Base-by-base conservation (phyloP, 768 basidiomycete species). In the Cantharellus cinnabarinus region DNA sequence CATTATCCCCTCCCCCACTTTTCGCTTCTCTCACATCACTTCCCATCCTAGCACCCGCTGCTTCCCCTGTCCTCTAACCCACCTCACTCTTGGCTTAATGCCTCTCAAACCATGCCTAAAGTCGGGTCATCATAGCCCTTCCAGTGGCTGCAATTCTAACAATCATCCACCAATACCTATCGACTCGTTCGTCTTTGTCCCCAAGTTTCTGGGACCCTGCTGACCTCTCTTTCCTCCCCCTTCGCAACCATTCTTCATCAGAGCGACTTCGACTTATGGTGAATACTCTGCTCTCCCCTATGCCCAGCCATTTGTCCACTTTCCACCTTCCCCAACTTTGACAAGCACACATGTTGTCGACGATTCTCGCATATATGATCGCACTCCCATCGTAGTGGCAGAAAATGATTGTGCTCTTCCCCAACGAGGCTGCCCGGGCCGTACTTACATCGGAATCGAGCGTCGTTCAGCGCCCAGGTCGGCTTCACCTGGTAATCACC, bases 251-350 rank as follows among this genome's bases (percentile, higher is more conserved):
- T 29, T 48, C 44, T 48, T 29, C 20, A 29, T 29, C 20, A 48
- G 44, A 37, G 10, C 10, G 14, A 54, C 52, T 37, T 54, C 52
- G 44, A 10, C 44, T 37, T 54, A 54, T 37, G 7, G 14, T 37
- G 52, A 54, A 7, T 54, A 54, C 41, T 57, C 56, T 41, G 39
- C 56, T 41, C 40, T 57, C 5, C 56, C 38, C 34, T 57, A 57
- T 57, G 34, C 56, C 15, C 38, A 57, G 10, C 37, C 14, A 5
- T 42, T 5, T 38, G 56, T 57, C 37, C 56, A 57, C 41, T 57
- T 57, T 38, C 56, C 60, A 15, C 59, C 3, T 3, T 50, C 42
- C 39, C 60, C 59, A 42, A 59, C 37, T 52, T 58, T 61, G 51
- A 42, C 53, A 35, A 29, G 20, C 59, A 35, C 53, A 56, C 35